Evolutionary conservation across 1,284 basidiomycete species (phyloP).

Genomic region (Ganoderma multipileum): DNA sequence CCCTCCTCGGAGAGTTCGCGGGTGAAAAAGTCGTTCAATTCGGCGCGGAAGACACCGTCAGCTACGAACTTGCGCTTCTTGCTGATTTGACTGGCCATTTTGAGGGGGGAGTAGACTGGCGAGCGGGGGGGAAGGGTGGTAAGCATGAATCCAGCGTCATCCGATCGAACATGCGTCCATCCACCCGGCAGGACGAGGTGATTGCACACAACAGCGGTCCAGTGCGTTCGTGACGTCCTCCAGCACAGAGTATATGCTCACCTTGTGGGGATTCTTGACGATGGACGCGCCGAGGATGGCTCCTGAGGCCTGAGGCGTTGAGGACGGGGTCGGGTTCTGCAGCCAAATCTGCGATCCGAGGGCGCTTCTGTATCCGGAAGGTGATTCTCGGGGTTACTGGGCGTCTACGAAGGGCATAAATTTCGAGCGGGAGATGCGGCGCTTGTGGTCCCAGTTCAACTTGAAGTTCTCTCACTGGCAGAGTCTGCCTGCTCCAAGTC

Average conservation of each 20-base stretch:
- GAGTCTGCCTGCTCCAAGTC: no score
- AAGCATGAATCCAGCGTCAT: slow-evolving; percentile 24
- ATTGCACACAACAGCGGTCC: background rate
- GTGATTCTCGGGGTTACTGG: slow-evolving; percentile 12
- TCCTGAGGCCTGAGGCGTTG: slow-evolving; percentile 31
- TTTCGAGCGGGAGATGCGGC: slow-evolving; percentile 12
- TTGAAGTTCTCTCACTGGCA: no score
- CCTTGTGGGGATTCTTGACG: slow-evolving; percentile 32
- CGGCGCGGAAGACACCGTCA: slow-evolving; percentile 98
- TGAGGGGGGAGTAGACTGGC: slow-evolving; percentile 35
- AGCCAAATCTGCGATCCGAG: slow-evolving; percentile 24
- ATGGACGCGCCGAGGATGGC: slow-evolving; percentile 29
- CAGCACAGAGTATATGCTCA: slow-evolving; percentile 20
- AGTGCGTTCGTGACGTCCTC: background rate
- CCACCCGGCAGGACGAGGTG: slow-evolving; percentile 18
- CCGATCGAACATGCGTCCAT: slow-evolving; percentile 17
- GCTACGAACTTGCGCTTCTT: slow-evolving; percentile 99
- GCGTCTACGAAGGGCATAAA: slow-evolving; percentile 20
- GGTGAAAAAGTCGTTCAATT: slow-evolving; percentile 98
- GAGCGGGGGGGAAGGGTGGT: slow-evolving; percentile 9
- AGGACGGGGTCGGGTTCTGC: slow-evolving; percentile 15
- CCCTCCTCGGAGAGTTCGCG: slow-evolving; percentile 99
- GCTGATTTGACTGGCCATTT: slow-evolving; percentile 87
- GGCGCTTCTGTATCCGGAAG: slow-evolving; percentile 10
- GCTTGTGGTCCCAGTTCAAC: no score